Conservation (phyloP, 2,329 filamentous ascomycete species). For the Xylariaceae sp. region DNA sequence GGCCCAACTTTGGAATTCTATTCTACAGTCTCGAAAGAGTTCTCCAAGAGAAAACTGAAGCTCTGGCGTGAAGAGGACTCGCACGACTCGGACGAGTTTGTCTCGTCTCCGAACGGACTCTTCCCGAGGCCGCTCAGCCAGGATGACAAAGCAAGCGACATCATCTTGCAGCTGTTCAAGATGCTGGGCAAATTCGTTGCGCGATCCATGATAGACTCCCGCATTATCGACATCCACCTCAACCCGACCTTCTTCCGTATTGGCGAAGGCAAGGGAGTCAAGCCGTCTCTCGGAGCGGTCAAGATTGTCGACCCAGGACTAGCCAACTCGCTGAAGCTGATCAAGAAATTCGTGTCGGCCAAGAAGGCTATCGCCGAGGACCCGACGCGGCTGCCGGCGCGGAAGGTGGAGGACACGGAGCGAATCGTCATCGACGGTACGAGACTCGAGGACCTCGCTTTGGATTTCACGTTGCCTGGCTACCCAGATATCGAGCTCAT, state of each 20-base stretch:
- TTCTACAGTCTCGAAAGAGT: constrained; percentile 93
- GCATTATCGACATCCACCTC: constrained; percentile 96
- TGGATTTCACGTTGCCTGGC: constrained; percentile 93
- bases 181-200: constrained; percentile 96
- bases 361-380: constrained; percentile 81
- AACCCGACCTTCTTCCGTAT: constrained; percentile 98
- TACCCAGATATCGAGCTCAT: constrained; percentile 82
- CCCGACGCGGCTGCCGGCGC: constrained; percentile 53
- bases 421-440: constrained; percentile 70
- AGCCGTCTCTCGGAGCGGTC: constrained; percentile 81
- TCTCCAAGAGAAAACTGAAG: constrained; percentile 94
- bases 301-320: constrained; percentile 83
- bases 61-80: constrained; percentile 91
- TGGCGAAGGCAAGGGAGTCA: constrained; percentile 65
- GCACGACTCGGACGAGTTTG: constrained; percentile 68
- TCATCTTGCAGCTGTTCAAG: constrained; percentile 82
- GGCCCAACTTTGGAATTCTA: constrained; percentile 97
- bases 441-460: constrained; percentile 75
- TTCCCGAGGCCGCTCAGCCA: constrained; percentile 89
- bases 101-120: constrained; percentile 75
- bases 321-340: constrained; percentile 75
- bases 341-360: constrained; percentile 79
- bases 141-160: constrained; percentile 77
- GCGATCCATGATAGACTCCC: constrained; percentile 94
- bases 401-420: constrained; percentile 67